These are phyloP conservation scores for Colletotrichum cuscutae DNA, from an alignment of 2,329 filamentous ascomycete genomes.

Conservation along the genomic window DNA sequence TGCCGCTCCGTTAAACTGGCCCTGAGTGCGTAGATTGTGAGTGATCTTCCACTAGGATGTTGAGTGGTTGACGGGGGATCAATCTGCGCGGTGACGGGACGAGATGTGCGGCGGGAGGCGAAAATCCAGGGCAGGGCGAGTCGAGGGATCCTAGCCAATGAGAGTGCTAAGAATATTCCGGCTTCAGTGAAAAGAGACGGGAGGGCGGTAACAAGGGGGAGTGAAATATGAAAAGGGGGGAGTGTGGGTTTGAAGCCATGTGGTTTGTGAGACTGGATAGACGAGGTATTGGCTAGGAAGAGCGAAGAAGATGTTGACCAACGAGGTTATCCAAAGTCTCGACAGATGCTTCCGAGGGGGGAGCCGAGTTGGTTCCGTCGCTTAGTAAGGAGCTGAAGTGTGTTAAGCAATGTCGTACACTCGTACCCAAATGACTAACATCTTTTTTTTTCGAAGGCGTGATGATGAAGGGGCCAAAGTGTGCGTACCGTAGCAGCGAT, in stretches of 20 bases:
- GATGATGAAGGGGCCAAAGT: not conserved
- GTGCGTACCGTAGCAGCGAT: not conserved
- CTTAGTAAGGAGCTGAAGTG: not conserved
- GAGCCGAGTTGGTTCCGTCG: not conserved
- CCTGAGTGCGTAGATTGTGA: constrained; percentile 8
- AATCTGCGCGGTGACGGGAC: constrained; percentile 9
- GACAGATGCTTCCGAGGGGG: not conserved
- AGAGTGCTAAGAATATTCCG: constrained; percentile 16
- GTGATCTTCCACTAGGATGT: constrained; percentile 27
- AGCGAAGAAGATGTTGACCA: not conserved
- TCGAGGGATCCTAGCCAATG: constrained; percentile 24
- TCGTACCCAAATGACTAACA: not conserved
- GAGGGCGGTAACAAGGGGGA: not conserved
- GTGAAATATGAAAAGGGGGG: not conserved
- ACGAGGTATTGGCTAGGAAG: not conserved
- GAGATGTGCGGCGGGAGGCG: constrained; percentile 10
- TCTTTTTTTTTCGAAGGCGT: not conserved
- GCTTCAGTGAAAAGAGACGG: constrained; percentile 3
- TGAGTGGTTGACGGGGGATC: constrained; percentile 5
- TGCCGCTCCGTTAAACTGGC: constrained; percentile 2
- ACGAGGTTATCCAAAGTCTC: constrained; percentile 1
- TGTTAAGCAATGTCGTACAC: not conserved
- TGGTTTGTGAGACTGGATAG: constrained; percentile 4
- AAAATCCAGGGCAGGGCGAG: not conserved
- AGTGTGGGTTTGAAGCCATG: not conserved